Evolutionary conservation across 371 early-diverging fungal genomes (phyloP).

Genomic region (Ordospora pajunii): DNA sequence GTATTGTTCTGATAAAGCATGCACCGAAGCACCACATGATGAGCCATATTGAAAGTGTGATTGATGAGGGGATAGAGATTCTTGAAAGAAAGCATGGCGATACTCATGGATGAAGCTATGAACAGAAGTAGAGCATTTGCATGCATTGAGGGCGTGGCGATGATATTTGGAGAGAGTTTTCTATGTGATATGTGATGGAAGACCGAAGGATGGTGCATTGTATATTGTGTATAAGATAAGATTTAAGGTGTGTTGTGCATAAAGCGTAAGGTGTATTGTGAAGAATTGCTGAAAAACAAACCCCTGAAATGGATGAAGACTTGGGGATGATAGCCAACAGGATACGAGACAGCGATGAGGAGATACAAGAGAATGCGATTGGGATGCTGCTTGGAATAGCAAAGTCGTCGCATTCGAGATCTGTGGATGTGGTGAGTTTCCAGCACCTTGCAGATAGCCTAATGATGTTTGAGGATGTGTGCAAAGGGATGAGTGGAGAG

Average conservation of each 20-base stretch:
- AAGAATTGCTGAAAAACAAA: constrained; percentile 3
- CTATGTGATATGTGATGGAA: too few species aligned
- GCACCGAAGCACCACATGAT: constrained; percentile 21
- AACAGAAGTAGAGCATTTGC: too few species aligned
- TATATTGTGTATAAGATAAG: too few species aligned
- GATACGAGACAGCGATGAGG: constrained; percentile 18
- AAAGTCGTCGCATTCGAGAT: constrained; percentile 26
- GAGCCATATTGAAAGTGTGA: constrained; percentile 7
- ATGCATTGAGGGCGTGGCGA: too few species aligned
- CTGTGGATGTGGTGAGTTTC: constrained; percentile 23
- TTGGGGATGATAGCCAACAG: constrained; percentile 33
- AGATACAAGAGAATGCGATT: constrained; percentile 26
- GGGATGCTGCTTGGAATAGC: constrained; percentile 27
- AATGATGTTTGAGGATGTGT: not conserved
- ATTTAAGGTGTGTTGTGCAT: too few species aligned
- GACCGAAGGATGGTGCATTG: too few species aligned
- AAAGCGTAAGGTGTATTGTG: too few species aligned
- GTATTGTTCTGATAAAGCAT: constrained; percentile 23
- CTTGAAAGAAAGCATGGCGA: not conserved
- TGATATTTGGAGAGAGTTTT: too few species aligned
- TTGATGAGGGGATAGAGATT: not conserved
- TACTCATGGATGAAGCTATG: too few species aligned
- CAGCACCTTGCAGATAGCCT: constrained; percentile 25
- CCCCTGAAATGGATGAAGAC: constrained; percentile 35
- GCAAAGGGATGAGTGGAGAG: constrained; percentile 10